phyloP scores from a whole-genome alignment of 208 protist species.

The Kentomonas sorsogonicus region DNA sequence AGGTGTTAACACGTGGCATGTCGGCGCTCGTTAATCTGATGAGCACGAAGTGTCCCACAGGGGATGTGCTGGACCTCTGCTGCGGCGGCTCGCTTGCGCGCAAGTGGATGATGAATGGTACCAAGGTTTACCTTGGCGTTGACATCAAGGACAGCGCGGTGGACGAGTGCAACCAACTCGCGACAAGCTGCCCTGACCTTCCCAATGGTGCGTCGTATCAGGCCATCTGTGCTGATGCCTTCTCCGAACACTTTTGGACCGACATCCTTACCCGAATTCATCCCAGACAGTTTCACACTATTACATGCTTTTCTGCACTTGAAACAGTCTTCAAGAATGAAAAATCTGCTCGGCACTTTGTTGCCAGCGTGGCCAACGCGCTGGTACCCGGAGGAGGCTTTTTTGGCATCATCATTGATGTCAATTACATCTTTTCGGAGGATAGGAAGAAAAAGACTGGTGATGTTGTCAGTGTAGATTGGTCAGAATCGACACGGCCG shows the following conservation, averaged over 20 bases:
- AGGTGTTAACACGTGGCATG: slow-evolving; percentile 67
- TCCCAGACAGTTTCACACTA: slow-evolving; percentile 74
- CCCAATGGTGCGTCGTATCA: slow-evolving; percentile 44
- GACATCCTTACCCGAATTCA: slow-evolving; percentile 69
- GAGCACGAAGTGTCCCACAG: slow-evolving; percentile 58
- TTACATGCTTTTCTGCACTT: slow-evolving; percentile 71
- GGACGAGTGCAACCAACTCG: slow-evolving; percentile 20
- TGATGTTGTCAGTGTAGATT: slow-evolving; percentile 55
- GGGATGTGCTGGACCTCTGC: slow-evolving; percentile 84
- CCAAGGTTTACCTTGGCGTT: slow-evolving; percentile 66
- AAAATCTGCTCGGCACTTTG: slow-evolving; percentile 47
- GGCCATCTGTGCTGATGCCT: slow-evolving; percentile 70
- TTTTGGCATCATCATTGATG: slow-evolving; percentile 69
- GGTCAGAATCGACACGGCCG: slow-evolving; percentile 53
- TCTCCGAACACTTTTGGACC: slow-evolving; percentile 73
- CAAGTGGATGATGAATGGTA: slow-evolving; percentile 86
- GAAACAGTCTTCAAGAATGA: slow-evolving; percentile 72
- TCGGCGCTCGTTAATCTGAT: slow-evolving; percentile 74
- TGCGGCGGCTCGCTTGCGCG: slow-evolving; percentile 69
- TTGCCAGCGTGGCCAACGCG: slow-evolving; percentile 72
- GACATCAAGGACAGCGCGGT: slow-evolving; percentile 62
- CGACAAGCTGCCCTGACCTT: slow-evolving; percentile 30
- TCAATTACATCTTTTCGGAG: slow-evolving; percentile 48
- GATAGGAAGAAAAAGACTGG: slow-evolving; percentile 54
- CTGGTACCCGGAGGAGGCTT: slow-evolving; percentile 77